A percentile compares a stretch with the other conserved stretches of the same genome.
phyloP scores from a whole-genome alignment of 805 yeast species.

The Candida germanica region DNA sequence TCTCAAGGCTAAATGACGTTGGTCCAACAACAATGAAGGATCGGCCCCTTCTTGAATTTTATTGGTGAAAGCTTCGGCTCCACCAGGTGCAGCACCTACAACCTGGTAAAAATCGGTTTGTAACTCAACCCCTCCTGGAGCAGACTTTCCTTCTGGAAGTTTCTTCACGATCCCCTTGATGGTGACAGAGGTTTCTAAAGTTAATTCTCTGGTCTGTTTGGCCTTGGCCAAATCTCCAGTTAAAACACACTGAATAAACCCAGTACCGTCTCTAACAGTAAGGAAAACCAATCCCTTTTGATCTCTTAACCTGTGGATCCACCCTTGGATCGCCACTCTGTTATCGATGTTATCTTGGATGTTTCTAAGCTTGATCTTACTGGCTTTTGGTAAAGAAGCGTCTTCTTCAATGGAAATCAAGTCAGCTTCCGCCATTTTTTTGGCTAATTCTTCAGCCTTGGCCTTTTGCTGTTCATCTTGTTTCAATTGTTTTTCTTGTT shows the following conservation, averaged over 20 bases:
- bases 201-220: constrained; percentile 75
- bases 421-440: constrained; percentile 74
- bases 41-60: constrained; percentile 91
- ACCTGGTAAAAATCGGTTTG: constrained; percentile 86
- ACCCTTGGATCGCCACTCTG: constrained; percentile 82
- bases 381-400: constrained; percentile 64
- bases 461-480: constrained; percentile 62
- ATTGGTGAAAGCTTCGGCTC: constrained; percentile 93
- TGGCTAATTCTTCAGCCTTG: constrained; percentile 55
- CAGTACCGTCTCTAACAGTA: constrained; percentile 94
- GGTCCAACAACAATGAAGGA: constrained; percentile 87
- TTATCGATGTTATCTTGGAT: constrained; percentile 54
- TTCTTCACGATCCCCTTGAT: constrained; percentile 77
- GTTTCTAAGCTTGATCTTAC: constrained; percentile 59
- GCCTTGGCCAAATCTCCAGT: constrained; percentile 92
- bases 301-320: constrained; percentile 92
- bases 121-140: constrained; percentile 97
- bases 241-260: constrained; percentile 82
- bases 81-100: constrained; percentile 92
- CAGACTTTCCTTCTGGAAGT: constrained; percentile 93
- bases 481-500: constrained; percentile 63
- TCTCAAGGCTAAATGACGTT: constrained; percentile 92
- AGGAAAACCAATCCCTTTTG: constrained; percentile 92
- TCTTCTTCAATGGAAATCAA: constrained; percentile 72
- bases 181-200: constrained; percentile 81